Evolutionary conservation across 2,329 filamentous ascomycete species (phyloP).

Genomic region (Didymella exigua): DNA sequence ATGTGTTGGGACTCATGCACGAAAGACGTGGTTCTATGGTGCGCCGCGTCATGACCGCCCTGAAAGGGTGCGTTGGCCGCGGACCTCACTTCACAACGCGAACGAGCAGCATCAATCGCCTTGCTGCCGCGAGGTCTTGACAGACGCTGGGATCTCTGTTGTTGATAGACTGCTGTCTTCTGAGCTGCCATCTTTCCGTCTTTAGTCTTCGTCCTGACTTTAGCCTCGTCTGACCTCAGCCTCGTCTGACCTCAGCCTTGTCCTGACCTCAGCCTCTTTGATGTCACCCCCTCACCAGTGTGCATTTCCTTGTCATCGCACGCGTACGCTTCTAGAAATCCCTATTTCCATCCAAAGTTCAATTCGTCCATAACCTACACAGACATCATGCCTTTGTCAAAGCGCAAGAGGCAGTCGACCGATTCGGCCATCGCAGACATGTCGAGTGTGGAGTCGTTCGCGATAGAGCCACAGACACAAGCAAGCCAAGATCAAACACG

Average conservation of each 20-base stretch:
- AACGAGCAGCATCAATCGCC: background rate
- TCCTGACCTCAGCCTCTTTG: no score
- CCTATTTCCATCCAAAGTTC: no score
- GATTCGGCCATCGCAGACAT: conserved; percentile 18
- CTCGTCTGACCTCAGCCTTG: no score
- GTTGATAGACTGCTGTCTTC: background rate
- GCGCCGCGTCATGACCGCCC: conserved; percentile 1
- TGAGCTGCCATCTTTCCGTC: background rate
- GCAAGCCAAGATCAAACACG: no score
- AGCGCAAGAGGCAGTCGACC: conserved; percentile 9
- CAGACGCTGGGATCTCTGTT: background rate
- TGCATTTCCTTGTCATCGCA: no score
- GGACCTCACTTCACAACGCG: conserved; percentile 14
- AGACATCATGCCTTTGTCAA: background rate
- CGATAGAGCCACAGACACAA: background rate
- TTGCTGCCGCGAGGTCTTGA: background rate
- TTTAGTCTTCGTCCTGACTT: background rate
- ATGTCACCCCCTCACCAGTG: no score
- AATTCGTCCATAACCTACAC: background rate
- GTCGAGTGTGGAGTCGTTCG: background rate
- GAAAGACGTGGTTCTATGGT: background rate
- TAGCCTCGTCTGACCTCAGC: background rate
- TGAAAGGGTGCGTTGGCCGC: background rate
- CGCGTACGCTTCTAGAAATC: no score
- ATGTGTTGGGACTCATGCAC: background rate